These are phyloP conservation scores for Fragilaria crotonensis DNA, from an alignment of 108 stramenopile genomes.

Conservation along the genomic window DNA sequence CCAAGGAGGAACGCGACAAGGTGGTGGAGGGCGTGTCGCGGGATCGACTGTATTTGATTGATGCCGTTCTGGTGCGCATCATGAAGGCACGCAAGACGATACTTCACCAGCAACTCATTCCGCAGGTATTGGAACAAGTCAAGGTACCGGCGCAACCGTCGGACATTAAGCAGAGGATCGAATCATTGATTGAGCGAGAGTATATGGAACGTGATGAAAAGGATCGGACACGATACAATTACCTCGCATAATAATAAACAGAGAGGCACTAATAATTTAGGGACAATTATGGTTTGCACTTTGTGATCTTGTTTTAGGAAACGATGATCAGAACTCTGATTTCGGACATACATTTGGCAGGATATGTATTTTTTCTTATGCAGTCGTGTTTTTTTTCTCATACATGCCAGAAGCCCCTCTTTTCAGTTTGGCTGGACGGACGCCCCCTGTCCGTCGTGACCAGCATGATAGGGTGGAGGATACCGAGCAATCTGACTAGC, in stretches of 20 bases:
- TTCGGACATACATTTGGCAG: too few relatives aligned
- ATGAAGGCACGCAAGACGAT: constrained; percentile 98
- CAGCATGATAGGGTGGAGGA: too few relatives aligned
- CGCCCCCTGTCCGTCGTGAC: too few relatives aligned
- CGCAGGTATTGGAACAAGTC: constrained; percentile 87
- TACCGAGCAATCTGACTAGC: too few relatives aligned
- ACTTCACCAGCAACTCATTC: constrained; percentile 79
- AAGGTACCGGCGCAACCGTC: constrained; percentile 81
- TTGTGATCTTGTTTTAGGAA: too few relatives aligned
- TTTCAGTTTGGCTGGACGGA: too few relatives aligned
- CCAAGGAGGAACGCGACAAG: constrained; percentile 84
- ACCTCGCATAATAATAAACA: constrained; percentile 84
- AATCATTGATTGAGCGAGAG: constrained; percentile 96
- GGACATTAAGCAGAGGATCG: constrained; percentile 95
- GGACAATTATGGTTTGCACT: too few relatives aligned
- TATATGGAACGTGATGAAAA: constrained; percentile 91
- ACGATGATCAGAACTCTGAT: too few relatives aligned
- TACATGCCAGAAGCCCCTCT: too few relatives aligned
- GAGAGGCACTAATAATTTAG: too few relatives aligned
- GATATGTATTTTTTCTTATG: too few relatives aligned
- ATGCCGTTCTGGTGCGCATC: constrained; percentile 94
- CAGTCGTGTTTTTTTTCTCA: too few relatives aligned
- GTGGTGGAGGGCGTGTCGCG: constrained; percentile 87
- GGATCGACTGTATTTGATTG: constrained; percentile 93
- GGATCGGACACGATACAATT: constrained; percentile 90